Evolutionary conservation across 2,329 filamentous ascomycete species (phyloP), one percentile per base, ranked within the genome.

Genomic region (Metarhizium humberi): DNA sequence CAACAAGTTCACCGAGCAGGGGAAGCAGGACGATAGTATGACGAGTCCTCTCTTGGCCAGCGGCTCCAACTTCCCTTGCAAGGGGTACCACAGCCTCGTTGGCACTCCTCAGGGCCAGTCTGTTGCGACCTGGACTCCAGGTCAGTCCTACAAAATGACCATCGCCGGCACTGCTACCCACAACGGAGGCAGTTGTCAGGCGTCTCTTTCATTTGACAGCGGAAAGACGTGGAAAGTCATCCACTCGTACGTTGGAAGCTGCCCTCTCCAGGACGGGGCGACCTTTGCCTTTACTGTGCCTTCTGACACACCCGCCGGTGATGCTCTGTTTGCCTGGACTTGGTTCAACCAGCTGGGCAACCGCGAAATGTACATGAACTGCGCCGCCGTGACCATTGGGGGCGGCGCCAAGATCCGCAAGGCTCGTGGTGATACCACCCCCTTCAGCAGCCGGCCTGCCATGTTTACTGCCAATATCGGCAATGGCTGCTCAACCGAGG

Each of bases 311-410:
- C 81, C 82, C 16, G 65, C 70, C 58, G 74, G 70, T 70, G 79
- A 85, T 38, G 86, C 82, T 56, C 68, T 92, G 49, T 79, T 92
- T 53, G 82, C 84, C 40, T 92, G 89, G 89, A 84, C 82, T 29
- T 89, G 86, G 86, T 86, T 88, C 73, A 90, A 90, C 75, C 75
- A 83, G 61, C 70, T 87, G 43, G 88, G 88, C 32, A 91, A 91
- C 72, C 80, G 88, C 51, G 88, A 92, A 69, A 88, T 88, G 80
- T 94, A 94, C 78, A 90, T 90, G 86, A 89, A 90, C 72, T 94
- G 89, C 66, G 88, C 88, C 8, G 76, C 81, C 52, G 80, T 92
- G 62, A 82, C 79, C 58, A 84, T 91, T 65, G 71, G 70, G 36
- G 68, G 69, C 51, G 29, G 18, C 11, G 38, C 13, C 62, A 63